Base-by-base conservation (phyloP, 176 grass and related monocot genomes). In the Melocanna baccifera region DNA sequence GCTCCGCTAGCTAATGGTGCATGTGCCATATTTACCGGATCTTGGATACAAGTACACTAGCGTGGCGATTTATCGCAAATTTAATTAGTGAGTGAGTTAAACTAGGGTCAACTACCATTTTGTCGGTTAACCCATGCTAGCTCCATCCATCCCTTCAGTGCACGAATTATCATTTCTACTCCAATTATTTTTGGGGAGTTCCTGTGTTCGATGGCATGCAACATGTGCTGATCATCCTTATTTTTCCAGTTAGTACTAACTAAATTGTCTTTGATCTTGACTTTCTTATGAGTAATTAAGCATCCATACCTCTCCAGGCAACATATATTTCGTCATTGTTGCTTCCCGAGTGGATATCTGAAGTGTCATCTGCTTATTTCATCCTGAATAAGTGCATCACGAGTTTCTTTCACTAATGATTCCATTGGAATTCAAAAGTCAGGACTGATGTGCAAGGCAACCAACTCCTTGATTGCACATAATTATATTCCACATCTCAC, bases 71-170 rank as follows among this genome's bases (percentile, higher is more conserved):
- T 78, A 48, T 2, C 70, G 40, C 51, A 70, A 25, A 15, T 13
- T 34, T 19, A 26, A 11, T 61, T 46, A 68, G 62, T 40, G 14
- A 58, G 12, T 25, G 42, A 75, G 14, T 67, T 47, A 47, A 75
- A 50, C 39, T 12, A 46, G 45, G 20, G 63, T 87, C 86, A 58
- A 83, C 80, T 62, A 40, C 55, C 42, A 34, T 63, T 76, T 47
- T 83, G 86, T 78, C 71, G 43, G 53, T 78, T 83, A 83, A 63
- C 16, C 34, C n/a, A 63, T 76, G 73, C 41, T 71, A 67, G 61
- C 48, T 74, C 65, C 69, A 28, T 81, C n/a, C 10, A 86, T 42
- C 30, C 28, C 75, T 15, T 46, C 14, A 62, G 42, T 63, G 26
- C 52, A 42, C 36, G 29, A 75, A 13, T 74, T 75, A 74, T 34